Evolutionary conservation across 164 flowering plant genomes (phyloP).

Genomic region (Cinnamomum micranthum): DNA sequence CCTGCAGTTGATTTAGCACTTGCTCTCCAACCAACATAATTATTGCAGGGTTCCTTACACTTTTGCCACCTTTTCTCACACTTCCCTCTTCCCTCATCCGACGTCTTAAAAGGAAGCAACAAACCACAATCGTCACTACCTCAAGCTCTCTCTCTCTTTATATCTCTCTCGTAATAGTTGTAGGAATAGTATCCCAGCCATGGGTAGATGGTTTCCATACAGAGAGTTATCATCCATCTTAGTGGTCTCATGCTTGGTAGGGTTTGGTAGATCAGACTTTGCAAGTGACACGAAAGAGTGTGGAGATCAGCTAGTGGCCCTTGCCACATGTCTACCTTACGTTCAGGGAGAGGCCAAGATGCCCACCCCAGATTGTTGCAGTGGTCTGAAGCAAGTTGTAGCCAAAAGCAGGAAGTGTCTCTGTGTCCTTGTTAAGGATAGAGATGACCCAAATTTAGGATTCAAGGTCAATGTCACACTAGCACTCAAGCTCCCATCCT

Average conservation of each 20-base stretch:
- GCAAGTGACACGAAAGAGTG: slow-evolving; percentile 56
- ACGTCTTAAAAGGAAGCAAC: not conserved
- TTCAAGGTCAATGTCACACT: slow-evolving; percentile 57
- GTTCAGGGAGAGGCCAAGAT: slow-evolving; percentile 52
- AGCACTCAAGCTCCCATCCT: slow-evolving; percentile 54
- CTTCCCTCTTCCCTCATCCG: not conserved
- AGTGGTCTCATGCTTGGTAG: slow-evolving; percentile 12
- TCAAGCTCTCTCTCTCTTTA: not conserved
- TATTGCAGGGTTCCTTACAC: not conserved
- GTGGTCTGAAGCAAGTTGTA: slow-evolving; percentile 48
- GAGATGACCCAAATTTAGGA: slow-evolving; percentile 58
- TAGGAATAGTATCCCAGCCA: not conserved
- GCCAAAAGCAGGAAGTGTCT: slow-evolving; percentile 53
- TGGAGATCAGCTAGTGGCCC: slow-evolving; percentile 39
- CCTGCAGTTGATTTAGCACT: too few relatives aligned
- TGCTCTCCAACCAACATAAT: not conserved
- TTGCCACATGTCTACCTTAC: slow-evolving; percentile 62
- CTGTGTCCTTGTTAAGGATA: slow-evolving; percentile 58
- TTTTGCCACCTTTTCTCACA: not conserved
- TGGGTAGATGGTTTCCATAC: not conserved
- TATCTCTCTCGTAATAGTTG: too few relatives aligned
- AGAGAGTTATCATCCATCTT: slow-evolving; percentile 4
- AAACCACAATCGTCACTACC: not conserved
- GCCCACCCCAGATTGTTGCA: slow-evolving; percentile 73
- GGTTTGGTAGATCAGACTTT: slow-evolving; percentile 32